Conservation (phyloP, 768 basidiomycete genomes). For the Mycena olivaceomarginata region DNA sequence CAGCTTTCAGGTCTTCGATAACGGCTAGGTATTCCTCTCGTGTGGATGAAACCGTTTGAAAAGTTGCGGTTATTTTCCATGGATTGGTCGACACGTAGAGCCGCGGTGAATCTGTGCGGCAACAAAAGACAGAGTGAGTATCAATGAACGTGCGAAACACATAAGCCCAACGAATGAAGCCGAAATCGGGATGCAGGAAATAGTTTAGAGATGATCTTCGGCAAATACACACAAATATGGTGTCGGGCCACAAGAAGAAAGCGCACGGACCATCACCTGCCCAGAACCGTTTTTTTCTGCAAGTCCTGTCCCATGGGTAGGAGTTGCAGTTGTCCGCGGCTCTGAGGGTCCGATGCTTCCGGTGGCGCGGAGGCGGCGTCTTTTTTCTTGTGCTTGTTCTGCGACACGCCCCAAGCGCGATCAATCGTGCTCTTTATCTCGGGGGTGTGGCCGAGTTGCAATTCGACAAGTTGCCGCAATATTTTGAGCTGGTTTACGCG, state of each 20-base stretch:
- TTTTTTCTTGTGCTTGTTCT: slow-evolving; percentile 91
- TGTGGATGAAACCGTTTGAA: slow-evolving; percentile 82
- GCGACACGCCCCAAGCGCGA: slow-evolving; percentile 90
- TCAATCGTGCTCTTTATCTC: slow-evolving; percentile 86
- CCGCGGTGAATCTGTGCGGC: slow-evolving; percentile 84
- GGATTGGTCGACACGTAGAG: slow-evolving; percentile 92
- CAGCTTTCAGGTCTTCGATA: slow-evolving; percentile 76
- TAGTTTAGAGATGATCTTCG: slow-evolving; percentile 60
- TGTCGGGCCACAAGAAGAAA: slow-evolving; percentile 55
- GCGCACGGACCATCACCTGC: slow-evolving; percentile 90
- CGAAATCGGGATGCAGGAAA: slow-evolving; percentile 61
- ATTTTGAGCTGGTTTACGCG: slow-evolving; percentile 79
- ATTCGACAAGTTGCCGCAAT: slow-evolving; percentile 89
- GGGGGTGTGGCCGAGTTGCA: slow-evolving; percentile 83
- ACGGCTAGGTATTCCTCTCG: slow-evolving; percentile 82
- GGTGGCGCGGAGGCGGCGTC: slow-evolving; percentile 74
- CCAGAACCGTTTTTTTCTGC: slow-evolving; percentile 90
- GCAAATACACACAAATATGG: slow-evolving; percentile 87
- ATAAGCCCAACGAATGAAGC: slow-evolving; percentile 57
- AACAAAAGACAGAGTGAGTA: slow-evolving; percentile 51
- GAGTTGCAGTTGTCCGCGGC: slow-evolving; percentile 78
- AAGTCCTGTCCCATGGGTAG: slow-evolving; percentile 87
- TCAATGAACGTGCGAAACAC: slow-evolving; percentile 48
- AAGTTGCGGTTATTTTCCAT: slow-evolving; percentile 90
- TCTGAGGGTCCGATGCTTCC: slow-evolving; percentile 77